Percentiles rank a stretch among this genome's conserved stretches.
Evolutionary conservation across 345 rosid species (phyloP).

Genomic region (Camelina laxa): DNA sequence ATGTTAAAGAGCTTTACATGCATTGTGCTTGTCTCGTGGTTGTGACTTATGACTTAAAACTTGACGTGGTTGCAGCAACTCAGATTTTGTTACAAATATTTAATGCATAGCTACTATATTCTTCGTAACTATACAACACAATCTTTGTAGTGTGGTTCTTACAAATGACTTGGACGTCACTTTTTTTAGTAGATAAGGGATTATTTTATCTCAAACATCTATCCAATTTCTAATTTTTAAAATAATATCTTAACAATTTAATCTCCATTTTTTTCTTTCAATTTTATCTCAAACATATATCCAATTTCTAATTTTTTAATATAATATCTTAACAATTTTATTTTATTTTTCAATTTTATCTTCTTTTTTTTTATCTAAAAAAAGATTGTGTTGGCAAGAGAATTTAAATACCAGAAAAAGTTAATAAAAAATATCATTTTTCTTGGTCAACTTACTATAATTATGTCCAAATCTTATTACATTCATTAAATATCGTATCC

Average conservation of each 20-base stretch:
- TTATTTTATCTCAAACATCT: background rate
- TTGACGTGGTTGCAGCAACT: no score
- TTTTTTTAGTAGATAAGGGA: background rate
- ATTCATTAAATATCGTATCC: background rate
- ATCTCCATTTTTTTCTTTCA: no score
- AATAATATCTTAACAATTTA: background rate
- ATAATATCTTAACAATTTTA: background rate
- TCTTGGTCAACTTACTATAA: background rate
- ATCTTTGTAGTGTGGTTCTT: no score
- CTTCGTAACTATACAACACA: no score
- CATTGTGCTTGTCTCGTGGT: background rate
- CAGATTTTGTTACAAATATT: no score
- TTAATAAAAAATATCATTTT: background rate
- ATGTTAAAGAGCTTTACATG: no score
- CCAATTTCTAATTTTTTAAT: background rate
- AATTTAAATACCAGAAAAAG: no score
- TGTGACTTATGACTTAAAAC: background rate
- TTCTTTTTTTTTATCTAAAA: constrained; percentile 12
- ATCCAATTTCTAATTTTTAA: background rate
- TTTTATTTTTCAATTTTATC: background rate
- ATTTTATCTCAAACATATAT: background rate
- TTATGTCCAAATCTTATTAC: background rate
- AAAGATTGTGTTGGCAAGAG: constrained; percentile 3
- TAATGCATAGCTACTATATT: no score
- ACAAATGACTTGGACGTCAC: background rate